Base-by-base conservation (phyloP, 2,329 filamentous ascomycete species). In the Neofusicoccum umdonicola region DNA sequence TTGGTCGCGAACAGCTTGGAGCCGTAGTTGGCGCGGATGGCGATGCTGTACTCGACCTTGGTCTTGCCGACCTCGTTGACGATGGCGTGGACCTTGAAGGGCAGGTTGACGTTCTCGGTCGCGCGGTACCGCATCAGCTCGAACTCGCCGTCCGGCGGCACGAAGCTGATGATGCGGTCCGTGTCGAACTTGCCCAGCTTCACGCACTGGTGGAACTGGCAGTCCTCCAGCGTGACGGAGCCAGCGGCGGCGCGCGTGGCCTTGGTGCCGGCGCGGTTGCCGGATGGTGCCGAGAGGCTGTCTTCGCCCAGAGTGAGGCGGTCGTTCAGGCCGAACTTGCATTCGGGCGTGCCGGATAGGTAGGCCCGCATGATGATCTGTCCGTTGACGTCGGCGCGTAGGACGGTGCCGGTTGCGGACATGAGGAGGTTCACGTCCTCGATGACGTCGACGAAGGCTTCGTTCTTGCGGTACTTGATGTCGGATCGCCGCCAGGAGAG, bases 361-460 rank as follows among this genome's bases (percentile, higher is more conserved):
- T 99, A 99, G 66, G 95, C 95, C 72, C 95, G 92, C 95, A 99
- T 99, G 72, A 99, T 87, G 73, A 99, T 99, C 76, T 98, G 93
- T 60, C 95, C 95, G 60, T 92, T 97, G 62, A 99, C 95, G 73
- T 99, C 95, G 68, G 95, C 95, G 69, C 95, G 91, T 12, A 99
- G 86, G 34, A 99, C 93, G 22, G 93, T 94, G 35, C 95, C 95
- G 0, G 93, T 95, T 5, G 95, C 95, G n/a, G 94, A 98, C 91
- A 99, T 97, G 74, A 99, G 89, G 66, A 99, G 86, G 79, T 99
- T 99, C 73, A 99, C 94, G 74, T 99, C 95, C 79, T 99, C 95
- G 73, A 99, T 99, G 17, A 99, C 95, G 78, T 99, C 95, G 70
- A 99, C 95, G 74, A 99, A 99, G 37, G 95, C 95, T 79, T 99